Evolutionary conservation across 495 filamentous ascomycete species (phyloP).

Genomic region (Echria macrotheca): DNA sequence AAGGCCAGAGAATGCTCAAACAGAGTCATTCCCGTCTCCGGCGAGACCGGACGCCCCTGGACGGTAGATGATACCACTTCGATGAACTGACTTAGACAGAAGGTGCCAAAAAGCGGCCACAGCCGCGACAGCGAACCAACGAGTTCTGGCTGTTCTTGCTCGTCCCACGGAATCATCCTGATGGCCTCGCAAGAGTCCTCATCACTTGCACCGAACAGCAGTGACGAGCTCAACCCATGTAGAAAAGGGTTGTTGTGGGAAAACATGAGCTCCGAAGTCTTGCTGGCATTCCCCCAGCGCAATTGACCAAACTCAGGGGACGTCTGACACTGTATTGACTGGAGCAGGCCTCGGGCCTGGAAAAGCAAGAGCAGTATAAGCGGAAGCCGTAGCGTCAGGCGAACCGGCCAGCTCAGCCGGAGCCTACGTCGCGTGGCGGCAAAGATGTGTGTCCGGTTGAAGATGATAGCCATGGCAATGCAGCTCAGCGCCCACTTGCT

Average conservation of each 20-base stretch:
- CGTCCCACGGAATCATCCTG: conserved; percentile 55
- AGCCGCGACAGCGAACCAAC: conserved; percentile 74
- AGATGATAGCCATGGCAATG: conserved; percentile 74
- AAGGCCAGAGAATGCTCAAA: conserved; percentile 97
- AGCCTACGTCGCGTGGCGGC: conserved; percentile 78
- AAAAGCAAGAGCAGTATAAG: conserved; percentile 70
- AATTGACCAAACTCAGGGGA: conserved; percentile 67
- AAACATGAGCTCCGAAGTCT: conserved; percentile 65
- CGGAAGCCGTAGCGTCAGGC: conserved; percentile 64
- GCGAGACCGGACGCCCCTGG: conserved; percentile 71
- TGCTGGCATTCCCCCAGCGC: conserved; percentile 66
- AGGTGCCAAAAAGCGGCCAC: conserved; percentile 80
- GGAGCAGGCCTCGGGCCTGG: conserved; percentile 64
- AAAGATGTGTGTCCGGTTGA: conserved; percentile 91
- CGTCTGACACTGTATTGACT: conserved; percentile 89
- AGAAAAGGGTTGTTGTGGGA: conserved; percentile 63
- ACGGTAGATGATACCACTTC: conserved; percentile 83
- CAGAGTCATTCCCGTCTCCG: conserved; percentile 92
- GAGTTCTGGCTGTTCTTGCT: conserved; percentile 38
- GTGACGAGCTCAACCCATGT: conserved; percentile 58
- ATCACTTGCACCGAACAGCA: conserved; percentile 65
- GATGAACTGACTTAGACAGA: conserved; percentile 81
- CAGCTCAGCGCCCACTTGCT: conserved; percentile 91
- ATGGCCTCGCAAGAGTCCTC: conserved; percentile 65
- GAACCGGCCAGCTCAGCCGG: conserved; percentile 61